phyloP scores from a whole-genome alignment of 2,329 filamentous ascomycete species.

The Hypomyces rosellus region DNA sequence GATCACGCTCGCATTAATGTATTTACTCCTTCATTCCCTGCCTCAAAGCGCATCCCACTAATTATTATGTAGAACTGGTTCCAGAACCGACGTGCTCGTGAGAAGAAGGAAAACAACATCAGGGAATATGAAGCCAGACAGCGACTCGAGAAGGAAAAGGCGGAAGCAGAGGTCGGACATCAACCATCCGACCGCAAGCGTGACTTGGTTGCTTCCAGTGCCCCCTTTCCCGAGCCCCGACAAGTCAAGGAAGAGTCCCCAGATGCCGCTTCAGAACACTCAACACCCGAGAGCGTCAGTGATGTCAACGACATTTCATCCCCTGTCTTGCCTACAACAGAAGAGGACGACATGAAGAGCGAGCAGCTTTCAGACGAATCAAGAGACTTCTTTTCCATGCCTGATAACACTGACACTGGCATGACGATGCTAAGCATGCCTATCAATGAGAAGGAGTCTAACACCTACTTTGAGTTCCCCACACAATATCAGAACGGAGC shows the following conservation, averaged over 20 bases:
- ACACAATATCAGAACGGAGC: conserved; percentile 10
- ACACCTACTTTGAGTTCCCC: conserved; percentile 10
- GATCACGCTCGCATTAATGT: conserved; percentile 60
- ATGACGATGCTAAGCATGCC: conserved; percentile 9
- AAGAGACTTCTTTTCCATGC: conserved; percentile 15
- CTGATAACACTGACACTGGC: conserved; percentile 10
- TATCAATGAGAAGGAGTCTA: conserved; percentile 8
- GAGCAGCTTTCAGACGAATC: conserved; percentile 12
- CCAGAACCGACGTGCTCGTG: conserved; percentile 59
- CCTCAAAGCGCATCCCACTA: conserved; percentile 18
- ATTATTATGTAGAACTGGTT: conserved; percentile 57
- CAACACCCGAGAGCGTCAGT: conserved; percentile 17
- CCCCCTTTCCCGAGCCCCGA: conserved; percentile 30
- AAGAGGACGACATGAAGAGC: conserved; percentile 8
- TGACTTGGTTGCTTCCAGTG: conserved; percentile 35
- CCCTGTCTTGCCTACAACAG: conserved; percentile 2
- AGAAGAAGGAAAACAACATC: conserved; percentile 56
- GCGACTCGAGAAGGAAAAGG: conserved; percentile 28
- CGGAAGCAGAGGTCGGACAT: conserved; percentile 16
- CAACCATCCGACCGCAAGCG: conserved; percentile 27
- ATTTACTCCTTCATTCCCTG: conserved; percentile 18
- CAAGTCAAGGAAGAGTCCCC: conserved; percentile 12
- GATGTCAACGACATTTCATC: conserved; percentile 20
- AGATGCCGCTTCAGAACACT: conserved; percentile 14
- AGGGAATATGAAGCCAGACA: conserved; percentile 35